Conservation (phyloP, 345 rosid species). For the Eucalyptus marginata region DNA sequence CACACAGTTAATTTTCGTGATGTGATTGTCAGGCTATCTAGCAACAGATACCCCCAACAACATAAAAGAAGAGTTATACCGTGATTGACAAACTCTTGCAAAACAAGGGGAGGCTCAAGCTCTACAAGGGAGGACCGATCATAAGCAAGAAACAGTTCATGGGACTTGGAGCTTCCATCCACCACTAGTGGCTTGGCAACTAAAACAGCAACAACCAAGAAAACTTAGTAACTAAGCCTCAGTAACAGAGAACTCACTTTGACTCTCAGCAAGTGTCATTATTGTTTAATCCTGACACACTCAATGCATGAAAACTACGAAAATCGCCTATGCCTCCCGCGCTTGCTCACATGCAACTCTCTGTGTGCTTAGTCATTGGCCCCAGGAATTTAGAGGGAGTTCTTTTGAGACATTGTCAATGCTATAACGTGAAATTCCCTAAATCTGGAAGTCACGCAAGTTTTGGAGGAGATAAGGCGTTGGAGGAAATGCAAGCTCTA, state of each 20-base stretch:
- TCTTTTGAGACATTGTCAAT: not conserved
- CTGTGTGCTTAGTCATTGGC: not conserved
- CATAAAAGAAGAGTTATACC: slow-evolving; percentile 25
- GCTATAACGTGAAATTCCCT: not conserved
- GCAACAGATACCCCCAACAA: not conserved
- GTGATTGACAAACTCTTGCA: slow-evolving; percentile 94
- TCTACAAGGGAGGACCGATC: slow-evolving; percentile 55
- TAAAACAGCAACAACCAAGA: slow-evolving; percentile 4
- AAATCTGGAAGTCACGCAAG: not conserved
- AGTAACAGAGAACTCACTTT: not conserved
- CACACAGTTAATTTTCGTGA: not conserved
- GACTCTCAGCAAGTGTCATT: not conserved
- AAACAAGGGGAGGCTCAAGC: slow-evolving; percentile 78
- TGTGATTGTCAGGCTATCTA: not conserved
- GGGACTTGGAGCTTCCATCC: slow-evolving; percentile 92
- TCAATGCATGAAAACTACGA: not conserved
- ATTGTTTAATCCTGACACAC: not conserved
- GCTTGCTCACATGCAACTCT: not conserved
- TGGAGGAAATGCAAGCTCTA: not conserved
- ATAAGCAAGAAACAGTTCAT: slow-evolving; percentile 68
- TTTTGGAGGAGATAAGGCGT: not conserved
- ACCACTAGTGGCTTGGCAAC: slow-evolving; percentile 87
- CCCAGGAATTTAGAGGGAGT: not conserved
- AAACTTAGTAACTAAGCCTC: not conserved
- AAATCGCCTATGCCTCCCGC: not conserved